A percentile compares a stretch with the other conserved stretches of the same genome.
Conservation (phyloP, 2,329 filamentous ascomycete species). For the Didymella lethalis region DNA sequence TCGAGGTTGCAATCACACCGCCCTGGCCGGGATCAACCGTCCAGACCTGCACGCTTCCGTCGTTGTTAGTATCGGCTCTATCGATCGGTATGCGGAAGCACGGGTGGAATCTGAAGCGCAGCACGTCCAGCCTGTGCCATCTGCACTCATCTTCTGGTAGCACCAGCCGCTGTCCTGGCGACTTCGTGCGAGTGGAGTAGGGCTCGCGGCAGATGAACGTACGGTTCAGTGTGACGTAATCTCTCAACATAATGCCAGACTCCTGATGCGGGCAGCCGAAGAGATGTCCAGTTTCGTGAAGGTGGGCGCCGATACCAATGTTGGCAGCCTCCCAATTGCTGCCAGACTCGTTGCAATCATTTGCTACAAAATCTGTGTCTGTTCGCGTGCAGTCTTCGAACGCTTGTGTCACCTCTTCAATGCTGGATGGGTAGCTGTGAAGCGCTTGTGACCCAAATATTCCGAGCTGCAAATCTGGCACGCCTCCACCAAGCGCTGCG, state of each 20-base stretch:
- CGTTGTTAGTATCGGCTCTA: constrained; percentile 60
- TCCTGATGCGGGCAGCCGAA: constrained; percentile 92
- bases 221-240: constrained; percentile 84
- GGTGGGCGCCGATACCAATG: constrained; percentile 89
- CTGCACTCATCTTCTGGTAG: constrained; percentile 81
- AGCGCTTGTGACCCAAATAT: constrained; percentile 93
- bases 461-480: constrained; percentile 78
- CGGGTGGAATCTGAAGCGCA: constrained; percentile 89
- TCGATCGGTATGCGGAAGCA: constrained; percentile 88
- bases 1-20: constrained; percentile 79
- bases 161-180: constrained; percentile 76
- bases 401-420: constrained; percentile 89
- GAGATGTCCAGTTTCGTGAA: constrained; percentile 89
- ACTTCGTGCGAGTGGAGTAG: constrained; percentile 85
- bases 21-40: constrained; percentile 79
- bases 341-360: constrained; percentile 85
- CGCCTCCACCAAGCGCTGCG: constrained; percentile 79
- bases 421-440: constrained; percentile 85
- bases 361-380: constrained; percentile 79
- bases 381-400: constrained; percentile 92
- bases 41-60: constrained; percentile 86
- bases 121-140: constrained; percentile 88
- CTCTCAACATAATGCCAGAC: constrained; percentile 88
- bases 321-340: constrained; percentile 97
- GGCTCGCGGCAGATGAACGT: constrained; percentile 83